phyloP scores from a whole-genome alignment of 2,329 filamentous ascomycete genomes.

The Fusarium sp. region DNA sequence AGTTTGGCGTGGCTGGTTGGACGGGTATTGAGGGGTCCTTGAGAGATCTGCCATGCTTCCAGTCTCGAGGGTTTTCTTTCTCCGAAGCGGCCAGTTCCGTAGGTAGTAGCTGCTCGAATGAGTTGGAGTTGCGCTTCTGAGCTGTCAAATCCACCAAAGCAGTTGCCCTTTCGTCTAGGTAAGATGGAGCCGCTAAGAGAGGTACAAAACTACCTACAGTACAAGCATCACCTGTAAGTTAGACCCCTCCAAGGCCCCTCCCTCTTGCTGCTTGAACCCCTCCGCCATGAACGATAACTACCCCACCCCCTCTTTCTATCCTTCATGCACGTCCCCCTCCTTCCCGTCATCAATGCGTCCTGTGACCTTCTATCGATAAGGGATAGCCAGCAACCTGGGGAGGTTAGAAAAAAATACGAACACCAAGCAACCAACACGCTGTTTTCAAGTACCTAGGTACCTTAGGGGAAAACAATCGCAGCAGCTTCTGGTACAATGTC shows the following conservation, averaged over 20 bases:
- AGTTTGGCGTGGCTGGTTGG: slow-evolving; percentile 25
- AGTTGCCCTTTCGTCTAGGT: slow-evolving; percentile 1
- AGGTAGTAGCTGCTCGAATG: background rate
- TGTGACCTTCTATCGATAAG: slow-evolving; percentile 45
- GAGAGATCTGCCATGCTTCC: too few relatives aligned
- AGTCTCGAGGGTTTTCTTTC: slow-evolving; percentile 1
- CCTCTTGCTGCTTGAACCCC: slow-evolving; percentile 18
- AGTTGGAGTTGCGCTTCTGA: slow-evolving; percentile 17
- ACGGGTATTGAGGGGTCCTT: slow-evolving; percentile 6
- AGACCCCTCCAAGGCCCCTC: background rate
- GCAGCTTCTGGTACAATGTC: background rate
- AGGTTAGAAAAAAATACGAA: slow-evolving; percentile 25
- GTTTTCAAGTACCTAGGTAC: background rate
- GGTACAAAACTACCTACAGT: background rate
- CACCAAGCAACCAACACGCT: background rate
- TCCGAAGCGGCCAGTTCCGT: slow-evolving; percentile 13
- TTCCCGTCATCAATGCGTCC: slow-evolving; percentile 40
- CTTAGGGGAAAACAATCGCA: slow-evolving; percentile 7
- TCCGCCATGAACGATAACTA: slow-evolving; percentile 17
- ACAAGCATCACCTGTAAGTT: too few relatives aligned
- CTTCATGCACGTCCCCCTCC: slow-evolving; percentile 34
- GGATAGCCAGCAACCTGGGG: slow-evolving; percentile 5
- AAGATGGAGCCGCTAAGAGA: slow-evolving; percentile 10
- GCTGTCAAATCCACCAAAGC: slow-evolving; percentile 28
- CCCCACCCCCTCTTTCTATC: slow-evolving; percentile 35